phyloP scores from a whole-genome alignment of 192 early-diverging fungal genomes.

The Endogone sp. region DNA sequence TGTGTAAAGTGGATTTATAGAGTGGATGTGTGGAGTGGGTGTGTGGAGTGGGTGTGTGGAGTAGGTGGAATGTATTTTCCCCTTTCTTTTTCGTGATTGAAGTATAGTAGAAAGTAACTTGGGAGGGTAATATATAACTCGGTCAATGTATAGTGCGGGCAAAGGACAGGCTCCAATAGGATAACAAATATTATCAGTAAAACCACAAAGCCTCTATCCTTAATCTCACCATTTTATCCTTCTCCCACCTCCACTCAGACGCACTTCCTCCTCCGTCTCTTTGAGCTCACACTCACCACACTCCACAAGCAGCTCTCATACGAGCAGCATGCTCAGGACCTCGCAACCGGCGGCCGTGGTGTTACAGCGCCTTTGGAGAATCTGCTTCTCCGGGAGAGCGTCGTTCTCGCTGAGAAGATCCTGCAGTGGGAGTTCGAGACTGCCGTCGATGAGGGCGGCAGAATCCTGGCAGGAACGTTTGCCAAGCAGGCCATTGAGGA shows the following conservation, averaged over 20 bases:
- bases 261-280: slow-evolving; percentile 41
- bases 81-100: too few species aligned
- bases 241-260: slow-evolving; percentile 14
- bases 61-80: too few species aligned
- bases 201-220: too few species aligned
- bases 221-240: neutral
- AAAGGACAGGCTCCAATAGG: too few species aligned
- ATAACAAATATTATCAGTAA: too few species aligned
- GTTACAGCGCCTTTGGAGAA: slow-evolving; percentile 6
- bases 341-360: slow-evolving; percentile 6
- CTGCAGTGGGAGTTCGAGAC: slow-evolving; percentile 50
- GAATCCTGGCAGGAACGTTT: slow-evolving; percentile 21
- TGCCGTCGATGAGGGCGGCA: neutral
- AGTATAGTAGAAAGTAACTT: too few species aligned
- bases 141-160: too few species aligned
- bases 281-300: slow-evolving; percentile 44
- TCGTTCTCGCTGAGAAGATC: slow-evolving; percentile 41
- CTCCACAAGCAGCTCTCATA: slow-evolving; percentile 40
- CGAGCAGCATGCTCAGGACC: slow-evolving; percentile 20
- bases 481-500: neutral
- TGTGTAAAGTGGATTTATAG: too few species aligned
- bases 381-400: slow-evolving; percentile 24
- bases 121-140: too few species aligned
- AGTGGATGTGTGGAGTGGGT: too few species aligned
- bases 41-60: too few species aligned